Conservation (phyloP, 495 filamentous ascomycete genomes). For the Aspergillus cristatus region DNA sequence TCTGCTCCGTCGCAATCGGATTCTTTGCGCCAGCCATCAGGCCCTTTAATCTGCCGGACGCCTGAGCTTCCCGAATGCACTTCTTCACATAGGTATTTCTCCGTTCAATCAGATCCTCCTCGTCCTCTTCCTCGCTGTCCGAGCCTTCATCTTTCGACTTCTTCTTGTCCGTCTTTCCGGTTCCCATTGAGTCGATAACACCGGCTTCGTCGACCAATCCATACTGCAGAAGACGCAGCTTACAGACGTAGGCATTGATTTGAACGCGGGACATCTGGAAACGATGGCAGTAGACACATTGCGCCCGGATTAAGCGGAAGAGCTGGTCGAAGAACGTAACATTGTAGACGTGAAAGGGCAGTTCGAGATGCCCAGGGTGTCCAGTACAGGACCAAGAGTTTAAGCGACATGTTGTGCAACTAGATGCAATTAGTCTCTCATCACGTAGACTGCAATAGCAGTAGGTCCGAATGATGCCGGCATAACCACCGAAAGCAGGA, state of each 20-base stretch:
- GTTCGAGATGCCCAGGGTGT: conserved; percentile 89
- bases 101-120: conserved; percentile 54
- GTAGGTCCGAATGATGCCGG: neutral
- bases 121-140: conserved; percentile 46
- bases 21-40: conserved; percentile 59
- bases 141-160: conserved; percentile 37
- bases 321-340: conserved; percentile 88
- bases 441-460: conserved; percentile 1
- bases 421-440: conserved; percentile 29
- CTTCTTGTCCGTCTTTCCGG: conserved; percentile 18
- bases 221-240: conserved; percentile 75
- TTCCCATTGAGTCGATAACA: conserved; percentile 51
- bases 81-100: conserved; percentile 62
- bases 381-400: conserved; percentile 74
- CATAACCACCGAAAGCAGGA: neutral
- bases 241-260: conserved; percentile 70
- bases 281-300: conserved; percentile 82
- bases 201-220: conserved; percentile 69
- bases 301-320: conserved; percentile 69
- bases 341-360: conserved; percentile 88
- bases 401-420: conserved; percentile 84
- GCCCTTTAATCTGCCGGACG: conserved; percentile 33
- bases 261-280: conserved; percentile 65
- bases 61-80: conserved; percentile 48
- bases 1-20: conserved; percentile 66